Evolutionary conservation across 345 rosid genomes (phyloP).

Genomic region (Gossypium raimondii): DNA sequence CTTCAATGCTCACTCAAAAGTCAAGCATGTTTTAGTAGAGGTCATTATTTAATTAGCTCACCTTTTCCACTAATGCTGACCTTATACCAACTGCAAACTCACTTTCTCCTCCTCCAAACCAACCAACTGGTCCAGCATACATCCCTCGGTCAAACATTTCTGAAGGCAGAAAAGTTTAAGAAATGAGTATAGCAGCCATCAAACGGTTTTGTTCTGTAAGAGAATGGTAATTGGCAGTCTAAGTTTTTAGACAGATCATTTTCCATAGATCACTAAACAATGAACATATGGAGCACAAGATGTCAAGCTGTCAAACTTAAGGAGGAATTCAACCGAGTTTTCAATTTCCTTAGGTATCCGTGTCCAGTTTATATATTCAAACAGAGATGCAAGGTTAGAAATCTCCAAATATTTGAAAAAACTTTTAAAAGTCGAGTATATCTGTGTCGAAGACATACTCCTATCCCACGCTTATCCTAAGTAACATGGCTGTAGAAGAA

Average conservation of each 20-base stretch:
- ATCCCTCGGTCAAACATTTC: slow-evolving; percentile 92
- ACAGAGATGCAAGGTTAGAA: neutral
- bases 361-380: neutral
- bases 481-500: neutral
- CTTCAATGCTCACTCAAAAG: neutral
- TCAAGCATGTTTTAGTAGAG: neutral
- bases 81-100: slow-evolving; percentile 92
- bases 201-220: neutral
- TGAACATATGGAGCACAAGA: neutral
- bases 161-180: slow-evolving; percentile 16
- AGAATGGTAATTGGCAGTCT: neutral
- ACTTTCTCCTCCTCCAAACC: slow-evolving; percentile 95
- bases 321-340: neutral
- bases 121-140: slow-evolving; percentile 94
- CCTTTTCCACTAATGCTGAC: slow-evolving; percentile 83
- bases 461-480: neutral
- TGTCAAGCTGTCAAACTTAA: neutral
- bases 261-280: neutral
- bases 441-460: neutral
- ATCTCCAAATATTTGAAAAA: neutral
- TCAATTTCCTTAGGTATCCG: neutral
- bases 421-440: neutral
- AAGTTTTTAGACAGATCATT: neutral
- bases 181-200: neutral
- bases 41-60: slow-evolving; percentile 17